Conservation (phyloP, 805 yeast genomes). For the Cyberlindnera meyerae region DNA sequence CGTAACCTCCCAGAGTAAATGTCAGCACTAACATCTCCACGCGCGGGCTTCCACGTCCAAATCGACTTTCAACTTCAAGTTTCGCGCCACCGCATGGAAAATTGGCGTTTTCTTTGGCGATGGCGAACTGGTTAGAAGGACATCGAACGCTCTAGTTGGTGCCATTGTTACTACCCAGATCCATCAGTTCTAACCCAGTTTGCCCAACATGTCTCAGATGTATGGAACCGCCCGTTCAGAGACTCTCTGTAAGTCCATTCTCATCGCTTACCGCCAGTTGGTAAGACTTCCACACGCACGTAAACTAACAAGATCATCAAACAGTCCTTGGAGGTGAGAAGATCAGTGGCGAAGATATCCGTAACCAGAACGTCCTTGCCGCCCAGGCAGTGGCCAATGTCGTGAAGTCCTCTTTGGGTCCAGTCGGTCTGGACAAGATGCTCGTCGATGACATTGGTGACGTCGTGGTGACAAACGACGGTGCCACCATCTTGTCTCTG, state of each 20-base stretch:
- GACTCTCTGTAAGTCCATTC: constrained; percentile 69
- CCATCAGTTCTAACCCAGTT: too few relatives aligned
- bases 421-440: constrained; percentile 98
- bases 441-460: constrained; percentile 98
- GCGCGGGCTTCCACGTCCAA: too few relatives aligned
- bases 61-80: too few relatives aligned
- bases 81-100: constrained; percentile 4
- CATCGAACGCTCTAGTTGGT: too few relatives aligned
- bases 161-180: too few relatives aligned
- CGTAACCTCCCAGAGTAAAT: constrained; percentile 8
- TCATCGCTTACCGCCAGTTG: too few relatives aligned
- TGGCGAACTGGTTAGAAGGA: too few relatives aligned
- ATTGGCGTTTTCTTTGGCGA: too few relatives aligned
- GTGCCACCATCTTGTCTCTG: constrained; percentile 89
- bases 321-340: constrained; percentile 89
- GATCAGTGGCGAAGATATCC: constrained; percentile 90
- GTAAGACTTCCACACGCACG: too few relatives aligned
- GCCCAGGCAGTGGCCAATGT: constrained; percentile 98
- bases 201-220: constrained; percentile 48
- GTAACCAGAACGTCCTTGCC: constrained; percentile 94
- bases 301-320: constrained; percentile 9
- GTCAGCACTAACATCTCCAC: constrained; percentile 18
- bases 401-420: constrained; percentile 94
- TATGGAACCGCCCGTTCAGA: constrained; percentile 83
- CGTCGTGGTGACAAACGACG: constrained; percentile 97